Conservation (phyloP, 164 flowering plant species). For the Pachysandra terminalis region DNA sequence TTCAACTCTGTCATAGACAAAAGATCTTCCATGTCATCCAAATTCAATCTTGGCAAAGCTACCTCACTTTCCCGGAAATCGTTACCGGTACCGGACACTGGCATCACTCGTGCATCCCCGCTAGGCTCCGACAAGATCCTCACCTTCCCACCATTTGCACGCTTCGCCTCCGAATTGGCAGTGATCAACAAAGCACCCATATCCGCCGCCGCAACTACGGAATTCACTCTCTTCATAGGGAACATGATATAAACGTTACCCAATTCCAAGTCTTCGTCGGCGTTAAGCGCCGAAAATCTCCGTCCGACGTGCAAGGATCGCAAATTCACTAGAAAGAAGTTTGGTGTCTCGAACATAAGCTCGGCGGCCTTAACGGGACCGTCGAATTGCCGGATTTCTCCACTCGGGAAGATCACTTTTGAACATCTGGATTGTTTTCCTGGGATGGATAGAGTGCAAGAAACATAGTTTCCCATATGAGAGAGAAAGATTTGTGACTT, state of each 20-base stretch:
- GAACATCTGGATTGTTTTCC: conserved; percentile 17
- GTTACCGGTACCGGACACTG: not conserved
- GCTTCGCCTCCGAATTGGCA: conserved; percentile 33
- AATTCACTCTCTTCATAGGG: conserved; percentile 61
- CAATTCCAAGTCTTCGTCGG: conserved; percentile 75
- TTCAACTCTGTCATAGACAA: conserved; percentile 34
- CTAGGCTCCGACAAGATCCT: conserved; percentile 33
- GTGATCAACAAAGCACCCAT: conserved; percentile 40
- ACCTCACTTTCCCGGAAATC: no score
- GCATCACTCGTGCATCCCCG: not conserved
- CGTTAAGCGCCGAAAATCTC: conserved; percentile 57
- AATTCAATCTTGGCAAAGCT: conserved; percentile 31
- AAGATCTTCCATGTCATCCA: conserved; percentile 52
- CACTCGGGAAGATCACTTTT: conserved; percentile 55
- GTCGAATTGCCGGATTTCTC: conserved; percentile 40
- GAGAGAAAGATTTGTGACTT: no score
- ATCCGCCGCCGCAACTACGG: conserved; percentile 53
- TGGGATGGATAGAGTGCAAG: conserved; percentile 37
- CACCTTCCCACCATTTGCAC: conserved; percentile 16
- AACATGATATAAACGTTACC: conserved; percentile 60
- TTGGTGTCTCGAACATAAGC: conserved; percentile 73
- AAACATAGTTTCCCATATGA: conserved; percentile 36
- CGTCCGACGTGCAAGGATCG: conserved; percentile 48
- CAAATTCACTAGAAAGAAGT: conserved; percentile 55
- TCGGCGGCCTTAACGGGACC: conserved; percentile 60